Base-by-base conservation (phyloP, 192 early-diverging fungal species). In the Rhizophagus prolifer region DNA sequence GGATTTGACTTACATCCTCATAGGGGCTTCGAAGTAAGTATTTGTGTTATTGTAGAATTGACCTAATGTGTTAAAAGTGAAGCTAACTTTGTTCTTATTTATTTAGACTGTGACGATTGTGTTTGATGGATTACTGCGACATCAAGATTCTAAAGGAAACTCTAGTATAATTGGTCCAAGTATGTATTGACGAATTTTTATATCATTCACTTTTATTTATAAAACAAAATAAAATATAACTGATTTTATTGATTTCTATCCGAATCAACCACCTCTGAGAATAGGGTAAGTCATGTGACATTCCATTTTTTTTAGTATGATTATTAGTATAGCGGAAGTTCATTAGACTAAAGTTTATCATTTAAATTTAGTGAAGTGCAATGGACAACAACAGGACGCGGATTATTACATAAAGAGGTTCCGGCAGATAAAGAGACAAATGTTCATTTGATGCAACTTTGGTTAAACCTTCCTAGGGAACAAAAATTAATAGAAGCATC, bases 311-410 rank as follows among this genome's bases (percentile, higher is more conserved):
- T 47, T 41, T 6, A 8, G 6, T 41, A 9, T 41, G 6, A 41
- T 41, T 9, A n/a, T n/a, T n/a, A n/a, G n/a, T n/a, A n/a, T n/a
- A n/a, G n/a, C n/a, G n/a, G n/a, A n/a, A n/a, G 13, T 50, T 50
- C 19, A 50, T 14, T 19, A 12, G 0, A 50, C 47, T 50, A 47
- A 47, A 47, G 12, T 28, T 2, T 13, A 16, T 21, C 12, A 3
- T 28, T 63, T 16, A 25, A 63, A 28, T 30, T 63, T 30, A 63
- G 61, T 21, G 85, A 85, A 74, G 44, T 89, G 21, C 88, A 90
- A 79, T 91, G 90, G 91, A 91, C 90, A 85, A 92, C 90, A 14
- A 89, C 90, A 13, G 91, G 91, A 19, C 80, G 83, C 62, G 91
- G 91, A 10, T 88, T 92, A 68, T 79, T 92, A 13, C 91, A 92